Percentiles rank a stretch among this genome's conserved stretches.
phyloP scores from a whole-genome alignment of 164 flowering plant species.

The Tetrastigma voinierianum region DNA sequence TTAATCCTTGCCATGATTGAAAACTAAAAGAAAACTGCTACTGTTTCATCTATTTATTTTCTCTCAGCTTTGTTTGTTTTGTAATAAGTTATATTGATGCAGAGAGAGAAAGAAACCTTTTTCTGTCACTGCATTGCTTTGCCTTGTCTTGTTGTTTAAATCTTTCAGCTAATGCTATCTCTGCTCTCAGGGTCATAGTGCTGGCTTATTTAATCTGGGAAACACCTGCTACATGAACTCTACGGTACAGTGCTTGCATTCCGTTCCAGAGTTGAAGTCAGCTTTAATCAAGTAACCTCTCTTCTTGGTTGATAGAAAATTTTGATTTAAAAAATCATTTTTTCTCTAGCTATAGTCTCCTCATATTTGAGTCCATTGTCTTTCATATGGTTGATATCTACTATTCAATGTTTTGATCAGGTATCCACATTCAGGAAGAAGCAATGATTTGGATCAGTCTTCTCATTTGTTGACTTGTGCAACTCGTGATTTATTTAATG shows the following conservation, averaged over 20 bases:
- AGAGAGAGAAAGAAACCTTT: too few relatives aligned
- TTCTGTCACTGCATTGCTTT: too few relatives aligned
- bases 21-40: too few relatives aligned
- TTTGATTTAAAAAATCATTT: slow-evolving; percentile 1
- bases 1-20: too few relatives aligned
- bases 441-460: slow-evolving; percentile 75
- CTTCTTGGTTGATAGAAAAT: not conserved
- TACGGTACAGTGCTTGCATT: slow-evolving; percentile 89
- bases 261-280: slow-evolving; percentile 95
- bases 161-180: not conserved
- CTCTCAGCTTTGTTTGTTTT: not conserved
- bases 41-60: not conserved
- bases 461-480: slow-evolving; percentile 88
- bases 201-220: slow-evolving; percentile 87
- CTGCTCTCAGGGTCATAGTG: slow-evolving; percentile 75
- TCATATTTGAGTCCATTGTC: not conserved
- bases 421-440: slow-evolving; percentile 66
- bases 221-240: slow-evolving; percentile 99
- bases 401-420: slow-evolving; percentile 26
- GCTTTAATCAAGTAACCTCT: slow-evolving; percentile 66
- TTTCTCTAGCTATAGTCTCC: not conserved
- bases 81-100: too few relatives aligned
- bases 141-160: not conserved
- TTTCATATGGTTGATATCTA: slow-evolving; percentile 3
- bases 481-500: slow-evolving; percentile 80